phyloP scores from a whole-genome alignment of 2,329 filamentous ascomycete species.

The Nigrograna mackinnonii region DNA sequence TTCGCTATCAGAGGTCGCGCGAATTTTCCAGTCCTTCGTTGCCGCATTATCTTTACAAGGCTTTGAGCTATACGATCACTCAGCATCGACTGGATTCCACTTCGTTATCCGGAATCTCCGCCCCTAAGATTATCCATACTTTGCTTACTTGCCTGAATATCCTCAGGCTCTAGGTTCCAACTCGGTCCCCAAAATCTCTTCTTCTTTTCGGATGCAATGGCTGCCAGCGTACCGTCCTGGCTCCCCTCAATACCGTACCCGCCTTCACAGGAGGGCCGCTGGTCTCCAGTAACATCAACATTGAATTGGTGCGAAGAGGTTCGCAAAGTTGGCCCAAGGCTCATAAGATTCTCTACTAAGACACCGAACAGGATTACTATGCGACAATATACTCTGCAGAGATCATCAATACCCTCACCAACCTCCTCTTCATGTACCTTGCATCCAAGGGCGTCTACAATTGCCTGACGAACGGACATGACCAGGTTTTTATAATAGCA shows the following conservation, averaged over 20 bases:
- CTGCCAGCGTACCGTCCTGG: conserved; percentile 35
- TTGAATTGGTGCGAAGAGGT: conserved; percentile 83
- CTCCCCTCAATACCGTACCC: conserved; percentile 53
- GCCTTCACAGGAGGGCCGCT: conserved; percentile 61
- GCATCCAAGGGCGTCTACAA: conserved; percentile 75
- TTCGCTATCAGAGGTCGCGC: too few relatives aligned
- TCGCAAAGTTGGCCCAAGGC: conserved; percentile 11
- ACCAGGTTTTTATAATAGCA: conserved; percentile 72
- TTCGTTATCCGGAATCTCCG: too few relatives aligned
- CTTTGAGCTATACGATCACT: too few relatives aligned
- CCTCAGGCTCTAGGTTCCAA: too few relatives aligned
- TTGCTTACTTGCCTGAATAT: too few relatives aligned
- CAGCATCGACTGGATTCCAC: too few relatives aligned
- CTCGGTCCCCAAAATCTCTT: too few relatives aligned
- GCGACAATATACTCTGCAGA: conserved; percentile 76
- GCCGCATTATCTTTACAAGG: too few relatives aligned
- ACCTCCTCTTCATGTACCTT: conserved; percentile 78
- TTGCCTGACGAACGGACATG: conserved; percentile 73
- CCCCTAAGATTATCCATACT: too few relatives aligned
- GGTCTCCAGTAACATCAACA: conserved; percentile 72
- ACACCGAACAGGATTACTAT: conserved; percentile 66
- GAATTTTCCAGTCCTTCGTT: too few relatives aligned
- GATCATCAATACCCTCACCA: conserved; percentile 80
- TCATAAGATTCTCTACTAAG: conserved; percentile 1
- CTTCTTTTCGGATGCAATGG: too few relatives aligned